Evolutionary conservation across 805 yeast genomes (phyloP).

Genomic region (Spathaspora boniae): DNA sequence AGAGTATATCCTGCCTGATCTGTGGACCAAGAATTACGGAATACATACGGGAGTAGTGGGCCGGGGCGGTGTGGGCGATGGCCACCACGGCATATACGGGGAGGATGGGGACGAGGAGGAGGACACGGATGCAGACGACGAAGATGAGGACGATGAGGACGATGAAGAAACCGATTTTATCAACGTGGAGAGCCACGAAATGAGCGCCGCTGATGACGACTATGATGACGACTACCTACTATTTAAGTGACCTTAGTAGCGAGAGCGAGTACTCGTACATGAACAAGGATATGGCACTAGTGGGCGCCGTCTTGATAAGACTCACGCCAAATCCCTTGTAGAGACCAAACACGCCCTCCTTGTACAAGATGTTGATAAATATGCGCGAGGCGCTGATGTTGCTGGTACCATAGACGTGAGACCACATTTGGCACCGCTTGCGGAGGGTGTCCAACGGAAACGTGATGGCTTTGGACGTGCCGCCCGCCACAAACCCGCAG

Average conservation of each 20-base stretch:
- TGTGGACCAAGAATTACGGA: conserved; percentile 29
- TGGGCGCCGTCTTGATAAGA: conserved; percentile 75
- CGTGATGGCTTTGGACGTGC: conserved; percentile 63
- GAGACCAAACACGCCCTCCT: conserved; percentile 65
- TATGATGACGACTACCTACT: conserved; percentile 29
- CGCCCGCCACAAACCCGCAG: conserved; percentile 77
- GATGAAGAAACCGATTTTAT: conserved; percentile 26
- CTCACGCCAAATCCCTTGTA: conserved; percentile 76
- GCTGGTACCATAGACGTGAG: conserved; percentile 12
- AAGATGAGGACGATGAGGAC: conserved; percentile 16
- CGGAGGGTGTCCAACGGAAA: conserved; percentile 87
- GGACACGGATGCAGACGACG: conserved; percentile 25
- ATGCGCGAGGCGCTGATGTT: conserved; percentile 20
- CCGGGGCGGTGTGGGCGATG: too few species aligned
- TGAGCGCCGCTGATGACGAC: conserved; percentile 14
- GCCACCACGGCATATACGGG: too few species aligned
- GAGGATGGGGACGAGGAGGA: conserved; percentile 23
- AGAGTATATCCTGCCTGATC: conserved; percentile 41
- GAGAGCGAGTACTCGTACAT: conserved; percentile 49
- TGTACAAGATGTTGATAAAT: conserved; percentile 36
- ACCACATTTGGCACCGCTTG: conserved; percentile 65
- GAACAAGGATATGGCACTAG: conserved; percentile 64
- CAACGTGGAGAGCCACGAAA: conserved; percentile 14
- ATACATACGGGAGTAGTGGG: conserved; percentile 17
- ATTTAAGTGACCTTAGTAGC: conserved; percentile 4